These are phyloP conservation scores for Chlamydomonas eustigma DNA, from an alignment of 139 green algal genomes.

Conservation along the genomic window DNA sequence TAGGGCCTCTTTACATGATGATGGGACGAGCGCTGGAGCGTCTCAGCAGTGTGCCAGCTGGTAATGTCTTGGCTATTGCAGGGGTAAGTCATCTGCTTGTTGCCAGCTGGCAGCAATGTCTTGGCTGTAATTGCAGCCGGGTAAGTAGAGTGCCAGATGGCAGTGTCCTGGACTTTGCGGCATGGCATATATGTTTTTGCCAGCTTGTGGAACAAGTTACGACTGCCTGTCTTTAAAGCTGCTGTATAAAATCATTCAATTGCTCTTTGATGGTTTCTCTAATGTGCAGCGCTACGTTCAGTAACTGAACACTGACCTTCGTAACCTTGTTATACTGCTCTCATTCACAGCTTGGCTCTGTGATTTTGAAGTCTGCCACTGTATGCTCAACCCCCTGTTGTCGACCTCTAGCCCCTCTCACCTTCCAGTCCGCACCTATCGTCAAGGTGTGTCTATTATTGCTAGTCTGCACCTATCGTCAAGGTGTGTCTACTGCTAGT, in stretches of 20 bases:
- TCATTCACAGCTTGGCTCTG: background rate
- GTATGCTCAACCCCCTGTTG: conserved; percentile 63
- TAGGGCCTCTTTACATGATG: conserved; percentile 88
- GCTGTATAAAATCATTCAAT: too few species aligned
- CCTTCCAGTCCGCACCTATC: conserved; percentile 88
- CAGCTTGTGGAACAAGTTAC: too few species aligned
- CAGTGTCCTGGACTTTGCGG: too few species aligned
- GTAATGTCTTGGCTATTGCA: conserved; percentile 83
- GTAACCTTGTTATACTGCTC: background rate
- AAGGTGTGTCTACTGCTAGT: conserved; percentile 74
- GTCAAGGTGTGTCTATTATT: conserved; percentile 65
- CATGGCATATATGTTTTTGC: too few species aligned
- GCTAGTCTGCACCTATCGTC: conserved; percentile 88
- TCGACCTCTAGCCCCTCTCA: conserved; percentile 81
- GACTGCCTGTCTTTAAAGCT: too few species aligned
- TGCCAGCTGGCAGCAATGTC: too few species aligned
- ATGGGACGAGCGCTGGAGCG: conserved; percentile 78
- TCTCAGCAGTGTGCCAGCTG: conserved; percentile 70
- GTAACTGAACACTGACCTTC: too few species aligned
- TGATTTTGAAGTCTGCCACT: conserved; percentile 92
- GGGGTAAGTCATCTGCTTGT: conserved; percentile 67
- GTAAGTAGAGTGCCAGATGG: too few species aligned
- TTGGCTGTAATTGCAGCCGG: too few species aligned
- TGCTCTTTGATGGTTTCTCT: too few species aligned
- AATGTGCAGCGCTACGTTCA: too few species aligned